A percentile compares a stretch with the other conserved stretches of the same genome.
Conservation (phyloP, 495 filamentous ascomycete species). For the Extremus antarcticus region DNA sequence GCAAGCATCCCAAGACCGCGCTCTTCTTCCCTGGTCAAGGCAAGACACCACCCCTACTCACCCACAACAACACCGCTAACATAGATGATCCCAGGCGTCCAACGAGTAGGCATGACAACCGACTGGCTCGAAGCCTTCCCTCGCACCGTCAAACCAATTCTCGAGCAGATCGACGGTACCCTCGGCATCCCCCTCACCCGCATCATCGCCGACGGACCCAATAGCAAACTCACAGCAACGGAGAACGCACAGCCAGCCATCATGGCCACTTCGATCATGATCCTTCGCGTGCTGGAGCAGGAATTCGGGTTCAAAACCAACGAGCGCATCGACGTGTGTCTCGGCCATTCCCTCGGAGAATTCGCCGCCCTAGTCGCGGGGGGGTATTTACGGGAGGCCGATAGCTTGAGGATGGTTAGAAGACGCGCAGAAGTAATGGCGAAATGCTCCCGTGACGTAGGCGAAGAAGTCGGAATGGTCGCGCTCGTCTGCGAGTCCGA, state of each 20-base stretch:
- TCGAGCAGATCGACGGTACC: constrained; percentile 74
- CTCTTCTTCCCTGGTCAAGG: constrained; percentile 34
- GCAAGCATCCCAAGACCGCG: constrained; percentile 29
- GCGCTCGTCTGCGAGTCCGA: constrained; percentile 77
- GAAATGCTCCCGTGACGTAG: constrained; percentile 56
- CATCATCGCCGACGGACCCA: constrained; percentile 73
- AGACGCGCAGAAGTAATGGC: constrained; percentile 79
- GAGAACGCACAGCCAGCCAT: constrained; percentile 90
- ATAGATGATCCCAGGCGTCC: constrained; percentile 44
- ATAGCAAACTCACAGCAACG: constrained; percentile 62
- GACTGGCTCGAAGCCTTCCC: constrained; percentile 82
- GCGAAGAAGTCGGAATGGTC: constrained; percentile 80
- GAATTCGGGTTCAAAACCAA: constrained; percentile 67
- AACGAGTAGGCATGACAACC: constrained; percentile 78
- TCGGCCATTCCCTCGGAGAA: constrained; percentile 92
- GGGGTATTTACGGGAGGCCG: constrained; percentile 62
- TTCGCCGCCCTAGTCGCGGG: constrained; percentile 82
- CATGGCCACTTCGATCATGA: constrained; percentile 85
- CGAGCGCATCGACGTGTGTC: constrained; percentile 63
- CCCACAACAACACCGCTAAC: constrained; percentile 34
- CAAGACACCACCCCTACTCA: no score
- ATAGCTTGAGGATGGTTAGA: constrained; percentile 67
- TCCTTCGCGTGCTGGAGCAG: constrained; percentile 76
- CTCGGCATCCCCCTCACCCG: constrained; percentile 57
- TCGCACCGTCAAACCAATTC: constrained; percentile 51